These are phyloP conservation scores for Neurospora sp. DNA, from an alignment of 495 filamentous ascomycete species.

Conservation along the genomic window DNA sequence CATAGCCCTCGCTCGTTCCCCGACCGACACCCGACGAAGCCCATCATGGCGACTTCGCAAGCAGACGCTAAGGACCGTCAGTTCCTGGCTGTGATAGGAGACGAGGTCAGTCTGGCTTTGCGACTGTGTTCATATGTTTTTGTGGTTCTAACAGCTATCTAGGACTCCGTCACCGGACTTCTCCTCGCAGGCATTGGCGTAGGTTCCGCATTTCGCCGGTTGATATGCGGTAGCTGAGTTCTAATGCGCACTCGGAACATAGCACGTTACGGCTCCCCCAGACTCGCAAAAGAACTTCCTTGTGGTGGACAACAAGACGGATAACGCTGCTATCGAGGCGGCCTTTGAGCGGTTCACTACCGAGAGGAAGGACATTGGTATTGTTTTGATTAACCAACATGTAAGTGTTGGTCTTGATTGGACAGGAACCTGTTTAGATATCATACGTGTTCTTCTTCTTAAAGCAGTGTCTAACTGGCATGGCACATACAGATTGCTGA, in stretches of 20 bases:
- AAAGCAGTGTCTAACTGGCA: neutral
- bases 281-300: slow-evolving; percentile 95
- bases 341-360: slow-evolving; percentile 84
- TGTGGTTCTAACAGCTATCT: slow-evolving; percentile 30
- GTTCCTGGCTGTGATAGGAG: slow-evolving; percentile 94
- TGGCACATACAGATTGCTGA: slow-evolving; percentile 63
- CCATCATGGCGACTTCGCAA: slow-evolving; percentile 37
- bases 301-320: slow-evolving; percentile 88
- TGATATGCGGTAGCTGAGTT: neutral
- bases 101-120: slow-evolving; percentile 57
- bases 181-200: slow-evolving; percentile 93
- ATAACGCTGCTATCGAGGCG: slow-evolving; percentile 75
- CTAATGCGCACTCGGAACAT: neutral
- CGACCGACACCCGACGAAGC: neutral
- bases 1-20: neutral
- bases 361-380: slow-evolving; percentile 89
- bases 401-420: slow-evolving; percentile 39
- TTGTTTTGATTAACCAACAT: slow-evolving; percentile 96
- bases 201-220: slow-evolving; percentile 25
- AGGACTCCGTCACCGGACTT: slow-evolving; percentile 91
- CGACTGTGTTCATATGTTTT: neutral
- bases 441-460: no score
- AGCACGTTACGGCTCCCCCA: slow-evolving; percentile 45
- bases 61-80: slow-evolving; percentile 77
- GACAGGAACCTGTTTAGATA: neutral